Evolutionary conservation across 192 early-diverging fungal genomes (phyloP).

Genomic region (Coemansia sp.): DNA sequence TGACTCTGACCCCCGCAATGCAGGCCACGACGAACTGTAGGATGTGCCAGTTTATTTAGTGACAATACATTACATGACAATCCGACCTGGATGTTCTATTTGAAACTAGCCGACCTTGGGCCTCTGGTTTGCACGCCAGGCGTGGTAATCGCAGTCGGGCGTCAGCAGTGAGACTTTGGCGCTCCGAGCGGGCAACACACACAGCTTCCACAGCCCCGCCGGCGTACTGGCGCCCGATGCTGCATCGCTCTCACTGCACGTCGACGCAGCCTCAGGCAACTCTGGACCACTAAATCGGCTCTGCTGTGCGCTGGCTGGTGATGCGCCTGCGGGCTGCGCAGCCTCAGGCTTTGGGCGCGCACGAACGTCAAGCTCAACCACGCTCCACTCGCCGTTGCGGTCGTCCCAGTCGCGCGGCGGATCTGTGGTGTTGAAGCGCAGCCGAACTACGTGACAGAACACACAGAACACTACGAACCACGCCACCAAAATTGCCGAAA

Average conservation of each 20-base stretch:
- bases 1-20: not conserved
- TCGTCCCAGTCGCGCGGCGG: conserved; percentile 55
- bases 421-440: conserved; percentile 50
- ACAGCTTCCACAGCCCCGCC: conserved; percentile 41
- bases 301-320: not conserved
- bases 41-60: conserved; percentile 1
- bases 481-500: conserved; percentile 48
- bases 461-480: conserved; percentile 51
- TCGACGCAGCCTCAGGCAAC: conserved; percentile 9
- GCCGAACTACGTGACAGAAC: conserved; percentile 47
- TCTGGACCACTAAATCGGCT: not conserved
- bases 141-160: conserved; percentile 31
- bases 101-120: not conserved
- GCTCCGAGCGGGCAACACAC: conserved; percentile 25
- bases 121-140: conserved; percentile 26
- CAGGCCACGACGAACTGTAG: conserved; percentile 36
- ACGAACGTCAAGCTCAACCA: conserved; percentile 46
- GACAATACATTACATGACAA: not conserved
- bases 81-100: not conserved
- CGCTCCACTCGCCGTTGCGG: conserved; percentile 52
- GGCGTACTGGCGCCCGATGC: conserved; percentile 1
- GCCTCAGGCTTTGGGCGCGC: conserved; percentile 17
- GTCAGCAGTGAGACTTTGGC: conserved; percentile 36
- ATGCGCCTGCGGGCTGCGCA: not conserved
- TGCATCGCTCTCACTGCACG: conserved; percentile 6